These are phyloP conservation scores for Alternaria novae-zelandiae DNA, from an alignment of 2,329 filamentous ascomycete genomes.

Conservation along the genomic window DNA sequence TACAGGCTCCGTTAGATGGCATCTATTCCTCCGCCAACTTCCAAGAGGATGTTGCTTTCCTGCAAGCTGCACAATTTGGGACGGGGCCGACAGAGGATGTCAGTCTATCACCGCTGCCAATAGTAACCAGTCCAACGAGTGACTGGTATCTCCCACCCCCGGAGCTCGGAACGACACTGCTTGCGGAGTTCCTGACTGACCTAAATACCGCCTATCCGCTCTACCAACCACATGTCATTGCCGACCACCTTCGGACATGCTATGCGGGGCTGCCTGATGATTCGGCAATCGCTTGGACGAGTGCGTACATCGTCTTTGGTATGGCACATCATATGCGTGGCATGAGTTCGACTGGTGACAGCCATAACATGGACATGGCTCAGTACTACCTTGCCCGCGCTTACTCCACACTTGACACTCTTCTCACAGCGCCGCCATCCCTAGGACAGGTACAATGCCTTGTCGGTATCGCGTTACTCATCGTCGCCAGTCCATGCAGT, in stretches of 20 bases:
- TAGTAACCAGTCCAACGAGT: conserved; percentile 6
- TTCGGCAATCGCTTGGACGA: conserved; percentile 31
- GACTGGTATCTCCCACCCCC: conserved; percentile 30
- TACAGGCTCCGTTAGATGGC: background rate
- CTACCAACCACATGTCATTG: conserved; percentile 27
- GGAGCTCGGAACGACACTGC: conserved; percentile 29
- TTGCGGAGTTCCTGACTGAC: conserved; percentile 33
- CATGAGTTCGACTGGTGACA: conserved; percentile 27
- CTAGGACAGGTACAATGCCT: conserved; percentile 32
- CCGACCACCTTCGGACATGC: conserved; percentile 32
- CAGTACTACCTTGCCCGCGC: conserved; percentile 29
- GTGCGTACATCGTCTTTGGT: conserved; percentile 31
- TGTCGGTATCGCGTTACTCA: conserved; percentile 25
- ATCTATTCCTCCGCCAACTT: conserved; percentile 18
- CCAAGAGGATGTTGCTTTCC: conserved; percentile 20
- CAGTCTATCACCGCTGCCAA: background rate
- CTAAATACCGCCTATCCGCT: conserved; percentile 33
- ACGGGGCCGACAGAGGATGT: background rate
- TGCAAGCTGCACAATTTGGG: conserved; percentile 18
- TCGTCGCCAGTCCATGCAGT: conserved; percentile 17
- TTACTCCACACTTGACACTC: conserved; percentile 15
- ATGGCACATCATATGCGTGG: conserved; percentile 33
- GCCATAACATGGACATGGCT: conserved; percentile 26
- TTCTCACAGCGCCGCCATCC: conserved; percentile 25
- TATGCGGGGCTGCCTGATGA: conserved; percentile 29